These are phyloP conservation scores for Lactarius pseudohatsudake DNA, from an alignment of 768 basidiomycete genomes.

Conservation along the genomic window DNA sequence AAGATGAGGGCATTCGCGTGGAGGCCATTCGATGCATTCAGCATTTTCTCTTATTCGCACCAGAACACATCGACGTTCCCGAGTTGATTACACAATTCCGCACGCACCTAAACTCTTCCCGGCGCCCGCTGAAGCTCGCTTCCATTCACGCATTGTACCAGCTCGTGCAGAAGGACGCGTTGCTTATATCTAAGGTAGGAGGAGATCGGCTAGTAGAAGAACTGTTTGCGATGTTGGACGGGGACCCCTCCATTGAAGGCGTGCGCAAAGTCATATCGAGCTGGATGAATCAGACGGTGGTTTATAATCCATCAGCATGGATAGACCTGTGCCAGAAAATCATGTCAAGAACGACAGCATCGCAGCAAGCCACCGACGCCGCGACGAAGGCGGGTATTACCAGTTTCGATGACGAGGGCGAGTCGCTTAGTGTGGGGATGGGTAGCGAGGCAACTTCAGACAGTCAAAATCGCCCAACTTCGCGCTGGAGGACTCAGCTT, in stretches of 20 bases:
- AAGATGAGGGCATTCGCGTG: conserved; percentile 84
- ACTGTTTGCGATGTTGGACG: conserved; percentile 92
- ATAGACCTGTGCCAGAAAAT: conserved; percentile 97
- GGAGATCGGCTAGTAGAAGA: conserved; percentile 94
- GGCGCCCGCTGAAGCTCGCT: conserved; percentile 85
- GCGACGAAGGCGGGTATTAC: conserved; percentile 50
- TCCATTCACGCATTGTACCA: conserved; percentile 97
- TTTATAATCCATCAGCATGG: conserved; percentile 94
- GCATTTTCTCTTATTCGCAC: conserved; percentile 95
- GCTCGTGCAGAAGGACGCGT: conserved; percentile 92
- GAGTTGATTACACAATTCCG: conserved; percentile 78
- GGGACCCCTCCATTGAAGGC: conserved; percentile 90
- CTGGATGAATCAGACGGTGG: conserved; percentile 94
- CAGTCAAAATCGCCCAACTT: conserved; percentile 52
- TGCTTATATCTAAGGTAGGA: conserved; percentile 88
- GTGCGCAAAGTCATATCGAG: conserved; percentile 90
- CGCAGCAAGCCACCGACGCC: conserved; percentile 69
- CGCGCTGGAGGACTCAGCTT: conserved; percentile 94
- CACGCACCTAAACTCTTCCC: conserved; percentile 72
- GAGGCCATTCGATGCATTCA: conserved; percentile 96
- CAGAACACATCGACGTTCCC: conserved; percentile 79
- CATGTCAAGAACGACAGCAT: conserved; percentile 90
- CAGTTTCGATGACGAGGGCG: conserved; percentile 84
- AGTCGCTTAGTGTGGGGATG: conserved; percentile 74
- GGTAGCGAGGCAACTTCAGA: conserved; percentile 42